phyloP scores from a whole-genome alignment of 495 filamentous ascomycete genomes.

The Rostrohypoxylon terebratum region DNA sequence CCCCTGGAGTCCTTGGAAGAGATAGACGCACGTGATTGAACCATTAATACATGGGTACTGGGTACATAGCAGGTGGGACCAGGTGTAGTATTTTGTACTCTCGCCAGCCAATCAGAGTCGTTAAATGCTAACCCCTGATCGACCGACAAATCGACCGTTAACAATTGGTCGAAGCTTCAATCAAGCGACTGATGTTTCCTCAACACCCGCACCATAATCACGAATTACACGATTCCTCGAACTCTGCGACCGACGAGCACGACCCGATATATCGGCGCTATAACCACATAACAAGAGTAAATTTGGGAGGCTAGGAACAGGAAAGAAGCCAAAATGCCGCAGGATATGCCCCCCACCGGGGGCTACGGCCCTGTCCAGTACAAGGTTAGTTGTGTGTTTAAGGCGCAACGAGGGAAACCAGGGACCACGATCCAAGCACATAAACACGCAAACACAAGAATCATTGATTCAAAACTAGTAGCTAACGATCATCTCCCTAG shows the following conservation, averaged over 20 bases:
- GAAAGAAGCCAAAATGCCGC: slow-evolving; percentile 66
- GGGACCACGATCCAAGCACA: neutral
- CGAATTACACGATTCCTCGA: neutral
- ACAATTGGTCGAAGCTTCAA: slow-evolving; percentile 17
- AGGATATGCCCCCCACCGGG: slow-evolving; percentile 93
- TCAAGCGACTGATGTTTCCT: slow-evolving; percentile 13
- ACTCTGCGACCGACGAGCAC: neutral
- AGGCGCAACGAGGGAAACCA: neutral
- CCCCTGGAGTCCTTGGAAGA: neutral
- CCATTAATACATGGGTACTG: too few species aligned
- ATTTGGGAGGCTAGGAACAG: neutral
- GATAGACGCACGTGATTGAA: neutral
- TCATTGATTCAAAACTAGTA: neutral
- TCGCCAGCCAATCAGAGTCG: neutral
- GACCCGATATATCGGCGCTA: neutral
- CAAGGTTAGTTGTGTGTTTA: slow-evolving; percentile 71
- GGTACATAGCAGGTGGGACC: too few species aligned
- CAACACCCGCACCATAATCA: neutral
- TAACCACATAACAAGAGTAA: neutral
- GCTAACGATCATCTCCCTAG: slow-evolving; percentile 55
- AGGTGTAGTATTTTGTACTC: too few species aligned
- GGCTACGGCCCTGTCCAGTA: slow-evolving; percentile 97
- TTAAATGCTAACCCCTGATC: slow-evolving; percentile 5
- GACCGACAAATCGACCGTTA: slow-evolving; percentile 5
- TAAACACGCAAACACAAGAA: neutral